phyloP scores from a whole-genome alignment of 495 filamentous ascomycete genomes.

The Neurospora sp. region DNA sequence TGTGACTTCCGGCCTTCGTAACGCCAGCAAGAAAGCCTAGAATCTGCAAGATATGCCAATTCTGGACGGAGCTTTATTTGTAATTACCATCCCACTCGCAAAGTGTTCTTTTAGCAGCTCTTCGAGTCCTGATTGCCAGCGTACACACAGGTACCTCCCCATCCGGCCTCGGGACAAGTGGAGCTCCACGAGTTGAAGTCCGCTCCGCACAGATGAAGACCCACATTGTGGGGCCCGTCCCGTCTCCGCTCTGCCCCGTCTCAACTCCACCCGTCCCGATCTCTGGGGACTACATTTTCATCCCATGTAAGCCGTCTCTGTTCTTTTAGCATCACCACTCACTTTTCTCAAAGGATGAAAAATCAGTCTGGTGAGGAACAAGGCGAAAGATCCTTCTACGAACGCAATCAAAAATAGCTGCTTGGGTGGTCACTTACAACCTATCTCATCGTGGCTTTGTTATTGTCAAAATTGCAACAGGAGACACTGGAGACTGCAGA shows the following conservation, averaged over 20 bases:
- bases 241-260: background rate
- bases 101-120: too few relatives aligned
- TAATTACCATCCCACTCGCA: too few relatives aligned
- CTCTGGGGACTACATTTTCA: background rate
- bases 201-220: background rate
- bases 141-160: background rate
- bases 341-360: background rate
- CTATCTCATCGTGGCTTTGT: background rate
- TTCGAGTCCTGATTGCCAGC: background rate
- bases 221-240: background rate
- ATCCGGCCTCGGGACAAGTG: background rate
- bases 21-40: too few relatives aligned
- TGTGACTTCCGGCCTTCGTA: background rate
- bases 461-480: background rate
- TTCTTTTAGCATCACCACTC: background rate
- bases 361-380: background rate
- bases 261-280: background rate
- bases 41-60: background rate
- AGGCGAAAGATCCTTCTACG: background rate
- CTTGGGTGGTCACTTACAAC: background rate
- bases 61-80: background rate
- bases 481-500: background rate
- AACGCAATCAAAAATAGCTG: background rate
- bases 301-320: background rate
- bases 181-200: background rate